A percentile compares a stretch with the other conserved stretches of the same genome.
Evolutionary conservation across 306 rosid genomes (phyloP).

Genomic region (Medicago ruthenica): DNA sequence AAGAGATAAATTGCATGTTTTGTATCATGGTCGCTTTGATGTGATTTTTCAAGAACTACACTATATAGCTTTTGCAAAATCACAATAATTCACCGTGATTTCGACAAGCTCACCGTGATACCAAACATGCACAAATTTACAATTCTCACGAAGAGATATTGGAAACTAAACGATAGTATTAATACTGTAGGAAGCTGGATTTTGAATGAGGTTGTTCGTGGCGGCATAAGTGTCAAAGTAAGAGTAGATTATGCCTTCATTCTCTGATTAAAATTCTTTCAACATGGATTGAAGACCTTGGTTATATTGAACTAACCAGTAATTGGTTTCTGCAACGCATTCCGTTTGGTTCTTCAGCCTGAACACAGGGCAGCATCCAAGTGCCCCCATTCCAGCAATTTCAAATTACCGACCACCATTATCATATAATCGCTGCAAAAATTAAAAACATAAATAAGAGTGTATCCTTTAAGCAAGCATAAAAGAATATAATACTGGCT

Average conservation of each 20-base stretch:
- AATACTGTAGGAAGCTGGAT: constrained; percentile 62
- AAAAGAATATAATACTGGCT: not conserved
- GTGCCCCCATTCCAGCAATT: constrained; percentile 61
- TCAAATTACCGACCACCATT: constrained; percentile 72
- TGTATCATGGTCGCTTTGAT: too few relatives aligned
- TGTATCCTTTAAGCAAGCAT: not conserved
- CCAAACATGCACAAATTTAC: too few relatives aligned
- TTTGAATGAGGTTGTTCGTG: constrained; percentile 53
- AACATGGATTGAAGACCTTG: constrained; percentile 57
- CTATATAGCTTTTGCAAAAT: too few relatives aligned
- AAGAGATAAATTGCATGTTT: too few relatives aligned
- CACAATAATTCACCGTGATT: too few relatives aligned
- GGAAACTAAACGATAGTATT: not conserved
- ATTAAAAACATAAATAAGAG: not conserved
- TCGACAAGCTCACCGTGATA: too few relatives aligned
- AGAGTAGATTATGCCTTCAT: constrained; percentile 55
- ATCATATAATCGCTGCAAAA: constrained; percentile 64
- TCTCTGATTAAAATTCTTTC: constrained; percentile 52
- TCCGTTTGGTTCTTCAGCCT: constrained; percentile 57
- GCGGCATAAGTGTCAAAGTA: constrained; percentile 67
- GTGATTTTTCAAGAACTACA: too few relatives aligned
- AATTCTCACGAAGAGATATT: too few relatives aligned
- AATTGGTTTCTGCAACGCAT: constrained; percentile 59
- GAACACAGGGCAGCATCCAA: constrained; percentile 75
- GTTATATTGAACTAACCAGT: constrained; percentile 56